These are phyloP conservation scores for Hyphopichia khmerensis DNA, from an alignment of 1,139 yeast genomes.

Conservation along the genomic window DNA sequence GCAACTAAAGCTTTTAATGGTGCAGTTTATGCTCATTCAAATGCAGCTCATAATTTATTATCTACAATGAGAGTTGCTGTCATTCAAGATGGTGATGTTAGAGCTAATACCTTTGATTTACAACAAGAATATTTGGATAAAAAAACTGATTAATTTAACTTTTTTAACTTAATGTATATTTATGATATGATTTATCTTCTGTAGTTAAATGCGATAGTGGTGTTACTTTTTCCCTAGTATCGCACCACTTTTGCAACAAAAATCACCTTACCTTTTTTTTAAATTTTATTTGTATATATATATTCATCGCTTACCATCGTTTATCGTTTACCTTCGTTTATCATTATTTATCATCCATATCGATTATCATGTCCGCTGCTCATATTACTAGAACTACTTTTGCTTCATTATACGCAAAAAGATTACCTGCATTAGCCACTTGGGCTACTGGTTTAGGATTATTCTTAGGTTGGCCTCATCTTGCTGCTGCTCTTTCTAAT, in stretches of 20 bases:
- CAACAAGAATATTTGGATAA: constrained; percentile 53
- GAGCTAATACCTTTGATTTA: constrained; percentile 49
- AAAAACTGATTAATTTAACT: constrained; percentile 15
- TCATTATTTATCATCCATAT: too few relatives aligned
- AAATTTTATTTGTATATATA: not conserved
- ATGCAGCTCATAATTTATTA: constrained; percentile 94
- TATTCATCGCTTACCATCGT: too few relatives aligned
- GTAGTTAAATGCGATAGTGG: too few relatives aligned
- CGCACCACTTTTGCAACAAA: not conserved
- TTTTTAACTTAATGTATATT: not conserved
- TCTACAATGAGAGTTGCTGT: constrained; percentile 97
- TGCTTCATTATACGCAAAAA: constrained; percentile 24
- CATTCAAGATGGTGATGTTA: constrained; percentile 63
- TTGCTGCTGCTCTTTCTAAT: constrained; percentile 23
- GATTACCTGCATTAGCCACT: constrained; percentile 30
- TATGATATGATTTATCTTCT: too few relatives aligned
- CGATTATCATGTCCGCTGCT: constrained; percentile 5
- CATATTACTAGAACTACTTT: constrained; percentile 15
- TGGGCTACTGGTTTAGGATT: constrained; percentile 34
- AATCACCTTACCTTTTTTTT: not conserved
- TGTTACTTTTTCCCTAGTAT: constrained; percentile 4
- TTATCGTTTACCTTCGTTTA: too few relatives aligned
- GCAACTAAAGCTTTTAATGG: constrained; percentile 98
- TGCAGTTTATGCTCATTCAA: constrained; percentile 94
- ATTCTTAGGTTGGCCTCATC: constrained; percentile 42